Evolutionary conservation across 768 basidiomycete genomes (phyloP), one percentile per base, ranked within the genome.

Genomic region (Collybia sp.): DNA sequence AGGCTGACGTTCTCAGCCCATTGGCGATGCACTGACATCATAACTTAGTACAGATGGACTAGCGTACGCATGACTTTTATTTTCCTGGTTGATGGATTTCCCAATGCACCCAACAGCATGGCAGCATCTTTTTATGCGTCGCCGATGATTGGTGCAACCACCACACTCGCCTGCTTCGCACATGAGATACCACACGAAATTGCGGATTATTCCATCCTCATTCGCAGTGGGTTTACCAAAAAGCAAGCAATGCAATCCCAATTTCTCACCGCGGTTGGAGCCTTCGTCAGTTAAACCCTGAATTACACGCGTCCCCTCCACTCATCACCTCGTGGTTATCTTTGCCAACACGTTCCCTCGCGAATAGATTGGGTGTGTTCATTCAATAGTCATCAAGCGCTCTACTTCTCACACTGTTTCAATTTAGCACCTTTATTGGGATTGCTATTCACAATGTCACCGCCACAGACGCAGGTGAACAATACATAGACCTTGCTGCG

Each of bases 61-160:
- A 42, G 87, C 87, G 85, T 89, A 69, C 33, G 54, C 46, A 30
- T 25, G 18, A 34, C 43, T 35, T 33, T n/a, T 45, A 13, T 12
- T 35, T 40, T 31, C n/a, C 35, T 33, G 33, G 48, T 19, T 12
- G 19, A 12, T 38, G 40, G 18, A 31, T 18, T 34, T 44, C 16
- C 18, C 30, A 40, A 17, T 15, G 25, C 31, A 42, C 43, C 13
- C 18, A 49, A 32, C 53, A 92, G 90, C 30, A 93, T 95, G 88
- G 87, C 91, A 12, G 92, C 93, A 43, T 92, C 90, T n/a, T 95
- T 94, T 72, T 94, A 94, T 62, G 91, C 90, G n/a, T 90, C 88
- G 30, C 93, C 93, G 2, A 71, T 93, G 47, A 90, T 95, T 51
- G 93, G 93, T 36, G 92, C 93, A 31, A 93, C 92, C 36, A 94